Evolutionary conservation across 2,329 filamentous ascomycete species (phyloP), one percentile per base, ranked within the genome.

Genomic region (Tolypocladium cylindrosporum): DNA sequence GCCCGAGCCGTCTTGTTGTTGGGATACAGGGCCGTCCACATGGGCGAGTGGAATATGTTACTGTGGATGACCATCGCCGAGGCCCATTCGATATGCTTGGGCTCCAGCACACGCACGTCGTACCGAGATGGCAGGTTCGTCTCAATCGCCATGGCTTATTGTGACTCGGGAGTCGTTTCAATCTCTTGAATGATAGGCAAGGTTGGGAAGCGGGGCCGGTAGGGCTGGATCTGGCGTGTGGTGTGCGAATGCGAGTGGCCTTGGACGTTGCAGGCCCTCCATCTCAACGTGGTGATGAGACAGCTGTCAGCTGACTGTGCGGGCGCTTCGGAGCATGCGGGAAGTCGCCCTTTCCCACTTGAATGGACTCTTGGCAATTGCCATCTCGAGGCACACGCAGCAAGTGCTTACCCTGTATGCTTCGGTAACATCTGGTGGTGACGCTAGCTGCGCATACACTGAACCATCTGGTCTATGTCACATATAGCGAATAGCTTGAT

Each of bases 41-140:
- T 40, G 11, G 60, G 63, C 14, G 63, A 64, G 37, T 60, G 43
- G 60, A 66, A 68, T 3, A 63, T 8, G 59, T 65, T 68, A 55
- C 61, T 65, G 57, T 68, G 66, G 7, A 57, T 55, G 7, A 67
- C 42, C n/a, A 69, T 63, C 6, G 67, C 66, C 2, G 27, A 42
- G 14, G 57, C 66, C 66, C 65, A 70, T 13, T 63, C 59, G 1
- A 54, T 37, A 48, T 70, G 63, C 42, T 67, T 58, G 3, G 59
- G 58, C 19, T 57, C 61, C 11, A 70, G 63, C 2, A 60, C 56
- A 16, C 67, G 68, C 58, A 70, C 66, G 57, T 69, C 55, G 40
- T 53, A 57, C 5, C 55, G 55, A 37, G 39, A 27, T 13, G 50
- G 55, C 16, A 57, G 55, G 37, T 42, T 34, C 19, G 27, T 36